A percentile compares a stretch with the other conserved stretches of the same genome.
Evolutionary conservation across 768 basidiomycete genomes (phyloP).

Genomic region (Inosperma sp.): DNA sequence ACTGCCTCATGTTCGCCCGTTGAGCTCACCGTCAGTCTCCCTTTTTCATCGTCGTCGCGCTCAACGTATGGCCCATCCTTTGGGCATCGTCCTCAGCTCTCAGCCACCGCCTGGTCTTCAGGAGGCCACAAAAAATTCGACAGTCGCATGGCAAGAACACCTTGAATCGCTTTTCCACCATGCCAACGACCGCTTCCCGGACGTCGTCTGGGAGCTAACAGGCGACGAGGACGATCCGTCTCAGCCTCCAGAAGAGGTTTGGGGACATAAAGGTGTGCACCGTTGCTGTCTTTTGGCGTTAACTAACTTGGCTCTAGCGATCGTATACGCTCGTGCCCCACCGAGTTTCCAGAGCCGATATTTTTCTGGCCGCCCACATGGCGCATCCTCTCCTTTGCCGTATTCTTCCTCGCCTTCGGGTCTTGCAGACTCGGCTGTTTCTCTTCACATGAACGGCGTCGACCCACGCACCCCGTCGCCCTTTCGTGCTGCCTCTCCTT

Average conservation of each 20-base stretch:
- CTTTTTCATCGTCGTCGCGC: neutral
- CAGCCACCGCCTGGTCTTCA: constrained; percentile 48
- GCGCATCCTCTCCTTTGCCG: constrained; percentile 3
- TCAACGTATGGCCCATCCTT: constrained; percentile 4
- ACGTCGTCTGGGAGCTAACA: constrained; percentile 86
- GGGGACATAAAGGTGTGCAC: constrained; percentile 89
- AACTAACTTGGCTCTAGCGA: constrained; percentile 45
- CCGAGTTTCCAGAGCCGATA: constrained; percentile 88
- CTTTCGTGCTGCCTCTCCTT: neutral
- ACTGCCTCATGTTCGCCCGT: neutral
- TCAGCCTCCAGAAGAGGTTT: constrained; percentile 56
- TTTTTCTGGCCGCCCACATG: constrained; percentile 52
- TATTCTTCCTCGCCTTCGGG: constrained; percentile 5
- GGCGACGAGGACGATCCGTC: constrained; percentile 48
- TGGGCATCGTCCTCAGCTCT: constrained; percentile 4
- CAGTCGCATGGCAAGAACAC: constrained; percentile 74
- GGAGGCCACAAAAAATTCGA: constrained; percentile 66
- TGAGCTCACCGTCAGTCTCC: too few species aligned
- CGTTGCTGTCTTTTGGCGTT: neutral
- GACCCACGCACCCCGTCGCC: neutral
- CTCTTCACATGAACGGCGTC: neutral
- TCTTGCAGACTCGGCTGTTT: constrained; percentile 5
- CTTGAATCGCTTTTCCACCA: constrained; percentile 70
- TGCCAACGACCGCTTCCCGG: constrained; percentile 91
- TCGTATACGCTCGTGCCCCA: constrained; percentile 92